A percentile compares a stretch with the other conserved stretches of the same genome.
Conservation (phyloP, 257 asterid genomes). For the Knoxia roxburghii region DNA sequence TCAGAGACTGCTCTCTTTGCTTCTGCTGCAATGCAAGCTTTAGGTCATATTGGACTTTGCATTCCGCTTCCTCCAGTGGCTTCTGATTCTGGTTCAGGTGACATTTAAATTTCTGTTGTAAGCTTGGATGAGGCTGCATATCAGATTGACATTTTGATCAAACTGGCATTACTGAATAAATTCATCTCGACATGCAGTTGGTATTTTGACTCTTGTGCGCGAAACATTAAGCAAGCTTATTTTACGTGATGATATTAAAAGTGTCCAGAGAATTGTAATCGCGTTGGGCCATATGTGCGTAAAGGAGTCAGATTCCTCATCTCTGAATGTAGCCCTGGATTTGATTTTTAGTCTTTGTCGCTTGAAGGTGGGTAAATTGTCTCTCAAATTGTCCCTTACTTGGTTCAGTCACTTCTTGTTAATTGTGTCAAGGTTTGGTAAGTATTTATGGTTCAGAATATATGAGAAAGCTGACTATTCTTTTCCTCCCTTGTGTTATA, state of each 20-base stretch:
- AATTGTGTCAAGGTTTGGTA: slow-evolving; percentile 5
- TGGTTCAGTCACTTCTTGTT: slow-evolving; percentile 7
- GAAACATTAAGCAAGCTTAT: slow-evolving; percentile 71
- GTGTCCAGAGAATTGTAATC: slow-evolving; percentile 71
- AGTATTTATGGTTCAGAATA: slow-evolving; percentile 11
- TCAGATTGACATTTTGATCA: not conserved
- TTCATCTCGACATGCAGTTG: slow-evolving; percentile 42
- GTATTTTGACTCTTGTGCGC: slow-evolving; percentile 52
- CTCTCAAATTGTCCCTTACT: not conserved
- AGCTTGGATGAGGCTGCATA: slow-evolving; percentile 1
- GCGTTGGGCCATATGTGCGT: slow-evolving; percentile 90
- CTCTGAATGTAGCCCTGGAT: slow-evolving; percentile 67
- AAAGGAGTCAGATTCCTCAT: slow-evolving; percentile 59
- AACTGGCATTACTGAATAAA: not conserved
- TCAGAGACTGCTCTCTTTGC: slow-evolving; percentile 69
- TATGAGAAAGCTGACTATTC: slow-evolving; percentile 5
- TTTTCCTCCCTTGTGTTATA: slow-evolving; percentile 10
- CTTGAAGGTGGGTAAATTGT: slow-evolving; percentile 67
- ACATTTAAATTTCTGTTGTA: slow-evolving; percentile 16
- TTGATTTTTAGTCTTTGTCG: slow-evolving; percentile 82
- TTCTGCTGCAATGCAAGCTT: slow-evolving; percentile 84
- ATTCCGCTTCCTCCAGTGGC: slow-evolving; percentile 63
- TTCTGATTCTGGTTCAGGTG: slow-evolving; percentile 64
- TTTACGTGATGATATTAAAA: slow-evolving; percentile 77
- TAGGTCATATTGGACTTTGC: slow-evolving; percentile 93